Conservation (phyloP, 495 filamentous ascomycete genomes). For the Penicillium crystallinum region DNA sequence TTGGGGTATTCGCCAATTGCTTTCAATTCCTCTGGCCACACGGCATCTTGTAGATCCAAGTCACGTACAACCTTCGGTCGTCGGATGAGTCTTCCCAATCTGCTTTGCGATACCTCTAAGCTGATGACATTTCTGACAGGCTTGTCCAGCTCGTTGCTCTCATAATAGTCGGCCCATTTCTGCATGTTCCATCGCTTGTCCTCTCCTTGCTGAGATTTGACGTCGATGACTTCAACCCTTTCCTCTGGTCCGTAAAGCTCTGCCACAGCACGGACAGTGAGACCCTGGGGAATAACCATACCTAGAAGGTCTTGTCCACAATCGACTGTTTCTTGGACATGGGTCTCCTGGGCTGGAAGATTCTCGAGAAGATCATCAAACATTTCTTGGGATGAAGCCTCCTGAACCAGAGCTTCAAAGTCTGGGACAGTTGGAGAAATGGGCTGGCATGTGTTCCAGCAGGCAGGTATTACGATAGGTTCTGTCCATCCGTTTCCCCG, state of each 20-base stretch:
- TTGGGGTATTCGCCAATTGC: slow-evolving; percentile 54
- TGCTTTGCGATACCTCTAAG: slow-evolving; percentile 66
- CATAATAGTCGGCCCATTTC: slow-evolving; percentile 72
- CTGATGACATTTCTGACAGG: slow-evolving; percentile 72
- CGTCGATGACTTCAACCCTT: slow-evolving; percentile 68
- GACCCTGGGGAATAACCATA: slow-evolving; percentile 66
- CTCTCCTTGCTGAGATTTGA: slow-evolving; percentile 68
- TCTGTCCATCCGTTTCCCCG: slow-evolving; percentile 62
- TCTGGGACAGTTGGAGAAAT: slow-evolving; percentile 17
- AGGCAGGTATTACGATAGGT: slow-evolving; percentile 65
- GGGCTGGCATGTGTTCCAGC: slow-evolving; percentile 54
- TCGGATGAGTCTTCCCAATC: slow-evolving; percentile 58
- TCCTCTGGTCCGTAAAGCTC: slow-evolving; percentile 63
- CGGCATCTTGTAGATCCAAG: slow-evolving; percentile 64
- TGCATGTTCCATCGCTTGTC: slow-evolving; percentile 66
- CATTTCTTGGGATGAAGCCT: slow-evolving; percentile 41
- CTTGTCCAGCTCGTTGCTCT: slow-evolving; percentile 54
- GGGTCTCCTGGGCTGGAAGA: slow-evolving; percentile 28
- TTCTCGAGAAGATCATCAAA: slow-evolving; percentile 44
- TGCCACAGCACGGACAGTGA: slow-evolving; percentile 62
- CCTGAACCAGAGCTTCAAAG: slow-evolving; percentile 31
- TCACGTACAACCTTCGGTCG: slow-evolving; percentile 68
- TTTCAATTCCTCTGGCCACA: slow-evolving; percentile 62
- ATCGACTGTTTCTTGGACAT: slow-evolving; percentile 48
- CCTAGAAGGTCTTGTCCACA: slow-evolving; percentile 63